Base-by-base conservation (phyloP, 305 asterid genomes). In the Fraxinus latifolia region DNA sequence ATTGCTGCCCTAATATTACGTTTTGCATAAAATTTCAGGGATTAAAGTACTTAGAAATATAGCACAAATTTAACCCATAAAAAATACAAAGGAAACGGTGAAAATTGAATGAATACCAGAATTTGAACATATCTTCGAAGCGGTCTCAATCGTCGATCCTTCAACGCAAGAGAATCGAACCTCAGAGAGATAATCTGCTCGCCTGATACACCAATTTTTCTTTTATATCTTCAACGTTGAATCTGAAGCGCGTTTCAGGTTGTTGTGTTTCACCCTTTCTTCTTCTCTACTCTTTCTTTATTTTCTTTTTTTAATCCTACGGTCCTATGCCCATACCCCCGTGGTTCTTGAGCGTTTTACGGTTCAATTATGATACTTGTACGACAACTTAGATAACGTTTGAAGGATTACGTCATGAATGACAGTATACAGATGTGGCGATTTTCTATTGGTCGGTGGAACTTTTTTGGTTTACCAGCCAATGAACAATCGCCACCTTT, bases 81-180 rank as follows among this genome's bases (percentile, higher is more conserved):
- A 68, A 58, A 19, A 34, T 15, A 15, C 1, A 6, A 34, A 34
- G 42, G 42, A 25, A 6, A 37, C 77, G 33, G 19, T 7, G 36
- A 53, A 34, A n/a, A 84, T 73, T 12, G 80, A 58, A 29, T 47
- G 76, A 77, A 86, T 91, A 92, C 94, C 97, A 91, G 86, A 92
- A 92, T 80, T 92, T 92, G 86, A 92, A 92, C 97, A 91, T 91
- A 85, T 77, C 83, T 86, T 71, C 60, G 83, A 47, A 77, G 80
- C 65, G 80, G 82, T 65, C 83, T 83, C 14, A 79, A 85, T 79
- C 84, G 83, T 55, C 87, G 84, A 79, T 87, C 77, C 77, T 53
- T 77, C 6, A 81, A 80, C 34, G 14, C 36, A 72, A 81, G 78
- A 77, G 74, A 79, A 78, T 73, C 72, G 67, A 15, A 65, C 77